phyloP scores from a whole-genome alignment of 441 rosid species.

The Bocquillonia castaneifolia region DNA sequence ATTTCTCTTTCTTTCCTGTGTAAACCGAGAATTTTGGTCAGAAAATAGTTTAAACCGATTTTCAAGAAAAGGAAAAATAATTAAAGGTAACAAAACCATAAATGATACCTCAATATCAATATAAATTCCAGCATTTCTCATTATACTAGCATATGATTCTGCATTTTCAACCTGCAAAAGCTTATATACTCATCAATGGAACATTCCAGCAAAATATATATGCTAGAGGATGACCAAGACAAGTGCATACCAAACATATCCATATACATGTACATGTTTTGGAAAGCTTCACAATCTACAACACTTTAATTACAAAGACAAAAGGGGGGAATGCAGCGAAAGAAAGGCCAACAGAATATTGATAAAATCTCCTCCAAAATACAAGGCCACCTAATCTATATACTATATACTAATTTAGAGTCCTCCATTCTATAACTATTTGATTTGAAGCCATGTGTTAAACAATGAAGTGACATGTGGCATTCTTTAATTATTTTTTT shows the following conservation, averaged over 20 bases:
- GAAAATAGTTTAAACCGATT: constrained; percentile 1
- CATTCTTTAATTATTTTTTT: too few species aligned
- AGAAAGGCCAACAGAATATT: not conserved
- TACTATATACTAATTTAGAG: too few species aligned
- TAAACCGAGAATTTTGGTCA: constrained; percentile 21
- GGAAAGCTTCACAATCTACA: not conserved
- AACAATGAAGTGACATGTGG: too few species aligned
- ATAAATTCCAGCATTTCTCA: constrained; percentile 72
- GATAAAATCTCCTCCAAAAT: constrained; percentile 2
- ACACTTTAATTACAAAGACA: not conserved
- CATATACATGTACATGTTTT: not conserved
- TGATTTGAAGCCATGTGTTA: too few species aligned
- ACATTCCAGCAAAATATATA: not conserved
- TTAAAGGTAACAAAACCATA: constrained; percentile 10
- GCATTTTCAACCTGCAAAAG: constrained; percentile 65
- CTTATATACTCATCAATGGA: not conserved
- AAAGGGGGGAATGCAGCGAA: not conserved
- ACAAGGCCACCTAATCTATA: not conserved
- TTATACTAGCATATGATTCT: constrained; percentile 59
- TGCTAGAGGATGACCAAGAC: constrained; percentile 1
- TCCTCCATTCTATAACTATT: too few species aligned
- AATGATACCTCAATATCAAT: constrained; percentile 67
- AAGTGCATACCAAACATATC: not conserved
- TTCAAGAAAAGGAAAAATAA: not conserved
- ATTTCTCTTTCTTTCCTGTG: constrained; percentile 60